phyloP scores from a whole-genome alignment of 345 rosid species.

The Aquilaria sinensis region DNA sequence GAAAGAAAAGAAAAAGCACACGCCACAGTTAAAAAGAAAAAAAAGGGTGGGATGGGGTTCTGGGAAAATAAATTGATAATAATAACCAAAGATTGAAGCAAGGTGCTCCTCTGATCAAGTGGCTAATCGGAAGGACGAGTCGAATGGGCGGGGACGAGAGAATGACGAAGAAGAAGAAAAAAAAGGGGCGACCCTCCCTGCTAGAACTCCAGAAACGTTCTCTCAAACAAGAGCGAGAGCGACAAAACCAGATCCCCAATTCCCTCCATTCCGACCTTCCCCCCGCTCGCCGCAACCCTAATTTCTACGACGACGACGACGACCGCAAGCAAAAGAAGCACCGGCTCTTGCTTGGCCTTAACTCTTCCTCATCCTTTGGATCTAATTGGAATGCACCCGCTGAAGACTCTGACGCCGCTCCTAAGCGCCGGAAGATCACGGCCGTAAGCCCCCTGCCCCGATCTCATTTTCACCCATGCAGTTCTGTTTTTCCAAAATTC shows the following conservation, averaged over 20 bases:
- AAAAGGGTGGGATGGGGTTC: slow-evolving; percentile 13
- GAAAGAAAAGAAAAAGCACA: neutral
- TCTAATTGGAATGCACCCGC: slow-evolving; percentile 38
- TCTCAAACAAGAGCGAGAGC: slow-evolving; percentile 53
- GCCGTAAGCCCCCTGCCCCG: slow-evolving; percentile 21
- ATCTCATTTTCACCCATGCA: slow-evolving; percentile 37
- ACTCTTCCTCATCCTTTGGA: slow-evolving; percentile 31
- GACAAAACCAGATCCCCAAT: slow-evolving; percentile 47
- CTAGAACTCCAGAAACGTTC: slow-evolving; percentile 90
- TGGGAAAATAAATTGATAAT: slow-evolving; percentile 20
- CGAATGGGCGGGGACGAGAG: slow-evolving; percentile 43
- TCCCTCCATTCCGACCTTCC: slow-evolving; percentile 34
- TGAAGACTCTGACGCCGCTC: slow-evolving; percentile 32
- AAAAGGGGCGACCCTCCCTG: slow-evolving; percentile 96
- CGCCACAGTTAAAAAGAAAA: neutral
- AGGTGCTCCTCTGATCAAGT: neutral
- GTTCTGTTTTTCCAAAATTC: neutral
- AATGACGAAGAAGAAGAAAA: slow-evolving; percentile 81
- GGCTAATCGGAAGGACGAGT: slow-evolving; percentile 3
- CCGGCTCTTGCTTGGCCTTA: slow-evolving; percentile 57
- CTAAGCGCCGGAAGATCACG: slow-evolving; percentile 33
- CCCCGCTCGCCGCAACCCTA: slow-evolving; percentile 53
- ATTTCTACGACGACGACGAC: slow-evolving; percentile 55
- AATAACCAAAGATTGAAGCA: slow-evolving; percentile 11
- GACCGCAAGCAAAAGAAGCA: slow-evolving; percentile 75